phyloP scores from a whole-genome alignment of 2,329 filamentous ascomycete genomes.

The Ascocoryne sarcoides region DNA sequence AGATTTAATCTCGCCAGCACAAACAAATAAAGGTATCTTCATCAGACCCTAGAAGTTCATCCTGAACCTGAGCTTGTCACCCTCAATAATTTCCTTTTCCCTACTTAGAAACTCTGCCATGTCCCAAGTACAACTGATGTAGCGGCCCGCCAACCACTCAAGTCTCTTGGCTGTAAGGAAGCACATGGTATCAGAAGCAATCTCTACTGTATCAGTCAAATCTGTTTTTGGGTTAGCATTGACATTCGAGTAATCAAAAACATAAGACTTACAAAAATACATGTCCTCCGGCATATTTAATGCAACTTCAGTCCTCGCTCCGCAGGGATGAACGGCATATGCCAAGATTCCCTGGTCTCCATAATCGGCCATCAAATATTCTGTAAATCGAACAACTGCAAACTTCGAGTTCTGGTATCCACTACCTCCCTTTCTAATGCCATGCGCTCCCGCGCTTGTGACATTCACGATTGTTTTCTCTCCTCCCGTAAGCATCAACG shows the following conservation, averaged over 20 bases:
- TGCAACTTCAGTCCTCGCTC: conserved; percentile 32
- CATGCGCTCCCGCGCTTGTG: conserved; percentile 34
- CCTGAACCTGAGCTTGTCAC: conserved; percentile 28
- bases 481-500: conserved; percentile 20
- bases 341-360: conserved; percentile 33
- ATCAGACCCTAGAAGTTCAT: too few species aligned
- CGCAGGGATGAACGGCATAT: conserved; percentile 34
- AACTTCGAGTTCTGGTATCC: conserved; percentile 42
- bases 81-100: conserved; percentile 35
- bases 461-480: conserved; percentile 40
- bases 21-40: too few species aligned
- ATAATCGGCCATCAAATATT: conserved; percentile 40
- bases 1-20: too few species aligned
- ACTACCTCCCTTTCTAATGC: conserved; percentile 30
- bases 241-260: conserved; percentile 8
- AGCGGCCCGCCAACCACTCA: conserved; percentile 39
- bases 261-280: too few species aligned
- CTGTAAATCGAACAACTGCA: conserved; percentile 40
- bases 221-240: not conserved
- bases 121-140: conserved; percentile 37
- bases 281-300: conserved; percentile 26
- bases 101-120: conserved; percentile 35
- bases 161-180: conserved; percentile 34
- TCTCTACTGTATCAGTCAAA: conserved; percentile 30
- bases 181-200: conserved; percentile 35